Base-by-base conservation (phyloP, 495 filamentous ascomycete species). In the Aspergillus sparsus region DNA sequence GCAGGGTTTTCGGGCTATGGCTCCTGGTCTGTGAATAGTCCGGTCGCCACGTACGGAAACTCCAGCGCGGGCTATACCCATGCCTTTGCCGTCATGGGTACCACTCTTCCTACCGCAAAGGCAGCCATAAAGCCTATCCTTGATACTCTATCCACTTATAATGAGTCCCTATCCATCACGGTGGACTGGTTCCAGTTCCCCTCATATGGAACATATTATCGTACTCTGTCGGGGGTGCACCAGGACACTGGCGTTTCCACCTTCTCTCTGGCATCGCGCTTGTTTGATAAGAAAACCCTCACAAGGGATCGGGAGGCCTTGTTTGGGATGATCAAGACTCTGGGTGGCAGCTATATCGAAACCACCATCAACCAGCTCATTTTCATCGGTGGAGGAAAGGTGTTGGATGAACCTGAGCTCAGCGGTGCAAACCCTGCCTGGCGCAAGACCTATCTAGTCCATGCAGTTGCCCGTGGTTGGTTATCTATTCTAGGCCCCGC, bases 391-490 rank as follows among this genome's bases (percentile, higher is more conserved):
- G 79, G 77, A 5, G 72, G 77, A 12, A 65, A 72, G 27, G 71
- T 76, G 5, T 62, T 73, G 34, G 49, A 62, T 9, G 65, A 70
- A 41, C 58, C 55, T 7, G 60, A 56, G 13, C 66, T 62, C 57
- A 77, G 75, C 3, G 69, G 70, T 41, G 64, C 79, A 15, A 76
- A 75, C 57, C 74, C 78, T 0, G 77, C 77, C 11, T 83, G 80
- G 78, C 64, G 78, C 16, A 69, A 60, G 10, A 66, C 70, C 9
- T 76, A 78, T 49, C 59, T 79, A 32, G 67, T 79, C 61, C 62
- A 71, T 39, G 65, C 71, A n/a, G 70, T 78, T 7, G 66, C 71
- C 8, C 65, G 74, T 0, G 58, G 70, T 6, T 80, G 77, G 75
- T 21, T 54, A 4, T 33, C 47, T 21, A 3, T 16, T 9, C 67